Evolutionary conservation across 257 asterid genomes (phyloP), one percentile per base, ranked within the genome.

Genomic region (Ophiorrhiza pumila): DNA sequence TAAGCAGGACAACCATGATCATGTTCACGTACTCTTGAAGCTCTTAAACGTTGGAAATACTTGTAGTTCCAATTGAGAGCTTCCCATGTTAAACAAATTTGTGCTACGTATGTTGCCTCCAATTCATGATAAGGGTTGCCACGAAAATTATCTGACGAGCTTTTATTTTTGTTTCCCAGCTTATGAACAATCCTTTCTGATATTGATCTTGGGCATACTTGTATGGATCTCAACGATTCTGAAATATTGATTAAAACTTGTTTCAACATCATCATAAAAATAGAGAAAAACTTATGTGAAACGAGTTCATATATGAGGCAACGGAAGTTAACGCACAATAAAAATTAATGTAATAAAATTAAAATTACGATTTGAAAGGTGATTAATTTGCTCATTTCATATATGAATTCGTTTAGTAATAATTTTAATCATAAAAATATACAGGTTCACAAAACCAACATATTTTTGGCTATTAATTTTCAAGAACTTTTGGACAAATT

Each of bases 41-140:
- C 87, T 71, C 88, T 82, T 6, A 91, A 78, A 10, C 90, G 83
- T 68, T 84, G 92, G 66, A 93, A 91, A 71, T 89, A 86, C 71
- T 85, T 91, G 74, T 87, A 93, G 37, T 93, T 93, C 97, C 97
- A 93, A 79, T 85, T 91, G 35, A 93, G 80, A 43, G 95, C 98
- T 83, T 93, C 98, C 98, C 97, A 93, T 32, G 98, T 88, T 50
- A 87, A 69, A 71, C 97, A 91, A 37, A 93, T 88, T 69, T 93
- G 98, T 42, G 97, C 98, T 6, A 93, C 96, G 63, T 93, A 93
- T 8, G 98, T 93, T 18, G 84, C 84, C 73, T 93, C 98, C 23
- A 93, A 78, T 59, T 89, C 96, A 2, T 85, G 91, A 69, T 91
- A 89, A 0, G 97, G 93, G 66, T 91, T 89, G 68, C 74, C 84